Conservation (phyloP, 148 eudicot genomes). For the Camellia lanceoleosa region DNA sequence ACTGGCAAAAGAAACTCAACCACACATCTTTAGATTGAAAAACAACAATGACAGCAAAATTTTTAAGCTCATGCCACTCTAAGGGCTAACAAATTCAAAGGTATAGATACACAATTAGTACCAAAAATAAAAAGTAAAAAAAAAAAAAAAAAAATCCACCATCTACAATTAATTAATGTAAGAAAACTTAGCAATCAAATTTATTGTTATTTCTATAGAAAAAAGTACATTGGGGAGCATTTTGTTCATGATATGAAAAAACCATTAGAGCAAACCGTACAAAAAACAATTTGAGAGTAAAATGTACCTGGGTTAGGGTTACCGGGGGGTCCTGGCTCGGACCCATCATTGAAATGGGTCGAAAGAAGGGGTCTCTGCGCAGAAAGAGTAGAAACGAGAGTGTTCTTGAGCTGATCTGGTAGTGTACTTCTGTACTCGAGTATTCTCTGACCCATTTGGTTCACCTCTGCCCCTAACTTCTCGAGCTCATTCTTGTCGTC, state of each 20-base stretch:
- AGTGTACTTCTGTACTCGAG: constrained; percentile 44
- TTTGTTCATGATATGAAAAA: background rate
- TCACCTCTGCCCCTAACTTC: constrained; percentile 50
- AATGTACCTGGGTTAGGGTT: constrained; percentile 22
- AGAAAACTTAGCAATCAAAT: background rate
- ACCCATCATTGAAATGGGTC: constrained; percentile 18
- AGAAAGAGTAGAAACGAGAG: constrained; percentile 43
- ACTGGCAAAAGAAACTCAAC: background rate
- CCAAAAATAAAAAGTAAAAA: no score
- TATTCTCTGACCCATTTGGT: constrained; percentile 52
- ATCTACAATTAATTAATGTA: background rate
- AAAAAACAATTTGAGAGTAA: background rate
- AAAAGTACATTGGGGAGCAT: background rate
- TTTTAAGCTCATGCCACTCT: background rate
- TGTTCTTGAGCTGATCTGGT: constrained; percentile 46
- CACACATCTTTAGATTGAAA: background rate
- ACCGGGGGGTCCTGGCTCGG: constrained; percentile 33
- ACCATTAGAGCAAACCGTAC: background rate
- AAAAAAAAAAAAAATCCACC: background rate
- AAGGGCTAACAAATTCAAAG: background rate
- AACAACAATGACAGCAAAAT: background rate
- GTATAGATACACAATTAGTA: background rate
- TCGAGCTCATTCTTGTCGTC: constrained; percentile 26
- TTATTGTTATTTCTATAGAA: background rate
- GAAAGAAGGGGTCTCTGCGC: constrained; percentile 42